Evolutionary conservation across 169 alveolate genomes (phyloP), one percentile per base, ranked within the genome.

Genomic region (Neospora caninum): DNA sequence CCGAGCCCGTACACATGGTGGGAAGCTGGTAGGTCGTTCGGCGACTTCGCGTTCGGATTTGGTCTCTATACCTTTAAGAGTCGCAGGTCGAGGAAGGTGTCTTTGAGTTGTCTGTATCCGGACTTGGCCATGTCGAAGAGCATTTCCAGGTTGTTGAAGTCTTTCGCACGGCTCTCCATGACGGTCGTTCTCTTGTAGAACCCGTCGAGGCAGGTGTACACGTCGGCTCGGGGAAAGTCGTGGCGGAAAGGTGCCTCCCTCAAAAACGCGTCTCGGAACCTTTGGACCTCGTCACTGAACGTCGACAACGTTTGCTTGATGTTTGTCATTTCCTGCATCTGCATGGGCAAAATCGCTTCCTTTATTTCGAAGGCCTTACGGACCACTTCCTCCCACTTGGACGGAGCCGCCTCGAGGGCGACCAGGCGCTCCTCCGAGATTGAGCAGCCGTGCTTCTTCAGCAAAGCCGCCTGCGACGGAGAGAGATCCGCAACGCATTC

Each of bases 71-170:
- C 97, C 96, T 95, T 96, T 92, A 80, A 92, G 16, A 80, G 89
- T 9, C 54, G 49, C 73, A 98, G 96, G 36, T 98, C 99, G 64
- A 95, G 97, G 92, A 95, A 97, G 84, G 99, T 97, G 91, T 99
- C 99, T 87, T 98, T 97, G 45, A 99, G 97, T 93, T 97, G 98
- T 70, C 98, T 97, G 96, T 98, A 98, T 49, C 97, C 97, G 53
- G 98, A 96, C 95, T 97, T 97, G 93, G 98, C 98, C 80, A 99
- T 97, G 94, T 99, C 99, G 91, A 99, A 98, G 39, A 99, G 96
- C 84, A 98, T 97, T 95, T 99, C 99, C 91, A 98, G 96, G 93
- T 98, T 97, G 95, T 98, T 98, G 94, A 97, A 98, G 58, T 96
- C 97, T 58, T 95, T 96, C 34, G 98, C 98, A 70, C 97, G 97